Conservation (phyloP, 495 filamentous ascomycete species). For the Sphaerosporella brunnea region DNA sequence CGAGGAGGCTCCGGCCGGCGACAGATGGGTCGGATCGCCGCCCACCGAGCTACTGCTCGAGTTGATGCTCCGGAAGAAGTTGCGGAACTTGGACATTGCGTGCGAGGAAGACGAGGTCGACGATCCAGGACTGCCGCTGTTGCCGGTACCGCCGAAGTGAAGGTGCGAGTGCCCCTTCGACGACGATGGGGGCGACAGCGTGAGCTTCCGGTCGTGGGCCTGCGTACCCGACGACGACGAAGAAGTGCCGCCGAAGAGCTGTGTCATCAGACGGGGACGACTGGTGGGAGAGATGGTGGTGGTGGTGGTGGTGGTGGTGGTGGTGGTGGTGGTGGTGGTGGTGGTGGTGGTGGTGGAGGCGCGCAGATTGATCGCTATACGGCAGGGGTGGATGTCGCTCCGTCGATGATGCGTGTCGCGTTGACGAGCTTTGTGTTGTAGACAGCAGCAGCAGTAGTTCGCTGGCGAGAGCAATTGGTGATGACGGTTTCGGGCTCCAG, state of each 20-base stretch:
- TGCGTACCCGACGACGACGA: slow-evolving; percentile 13
- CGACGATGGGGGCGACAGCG: slow-evolving; percentile 10
- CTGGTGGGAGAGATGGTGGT: too few species aligned
- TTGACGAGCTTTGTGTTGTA: too few species aligned
- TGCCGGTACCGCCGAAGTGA: slow-evolving; percentile 7
- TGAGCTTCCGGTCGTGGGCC: slow-evolving; percentile 20
- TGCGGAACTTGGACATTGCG: slow-evolving; percentile 60
- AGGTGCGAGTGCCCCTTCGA: background rate
- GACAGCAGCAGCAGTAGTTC: too few species aligned
- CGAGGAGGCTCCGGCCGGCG: slow-evolving; percentile 29
- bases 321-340: too few species aligned
- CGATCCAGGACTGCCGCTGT: slow-evolving; percentile 16
- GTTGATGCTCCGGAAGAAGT: slow-evolving; percentile 93
- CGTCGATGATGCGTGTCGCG: too few species aligned
- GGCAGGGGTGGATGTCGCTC: too few species aligned
- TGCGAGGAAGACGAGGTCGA: slow-evolving; percentile 25
- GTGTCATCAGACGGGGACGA: slow-evolving; percentile 25
- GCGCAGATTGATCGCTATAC: too few species aligned
- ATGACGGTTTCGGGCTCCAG: too few species aligned
- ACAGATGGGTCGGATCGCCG: slow-evolving; percentile 31
- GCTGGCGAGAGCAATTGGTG: too few species aligned
- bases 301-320: too few species aligned
- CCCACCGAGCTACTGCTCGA: slow-evolving; percentile 35
- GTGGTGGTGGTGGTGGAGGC: too few species aligned
- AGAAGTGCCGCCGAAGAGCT: slow-evolving; percentile 27